Conservation (phyloP, 1,284 basidiomycete species). For the Lentinula novae-zelandiae region DNA sequence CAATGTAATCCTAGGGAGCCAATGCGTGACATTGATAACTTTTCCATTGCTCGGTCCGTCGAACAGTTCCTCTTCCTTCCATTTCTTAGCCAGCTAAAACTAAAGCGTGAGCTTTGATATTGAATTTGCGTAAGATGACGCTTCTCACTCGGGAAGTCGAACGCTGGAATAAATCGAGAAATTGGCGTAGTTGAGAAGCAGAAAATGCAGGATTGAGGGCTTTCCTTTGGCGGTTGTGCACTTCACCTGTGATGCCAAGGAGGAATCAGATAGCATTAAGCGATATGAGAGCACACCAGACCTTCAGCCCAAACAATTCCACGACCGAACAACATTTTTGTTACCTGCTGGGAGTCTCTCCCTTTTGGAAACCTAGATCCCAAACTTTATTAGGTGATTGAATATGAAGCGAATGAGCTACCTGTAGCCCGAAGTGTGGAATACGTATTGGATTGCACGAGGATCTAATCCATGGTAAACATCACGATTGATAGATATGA, state of each 20-base stretch:
- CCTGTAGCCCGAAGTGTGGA: constrained; percentile 9
- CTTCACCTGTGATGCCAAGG: constrained; percentile 2
- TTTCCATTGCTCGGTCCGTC: neutral
- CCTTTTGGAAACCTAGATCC: constrained; percentile 10
- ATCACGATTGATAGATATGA: neutral
- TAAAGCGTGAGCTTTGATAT: neutral
- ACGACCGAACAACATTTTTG: constrained; percentile 9
- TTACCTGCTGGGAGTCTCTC: neutral
- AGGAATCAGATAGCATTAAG: neutral
- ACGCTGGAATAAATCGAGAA: constrained; percentile 14
- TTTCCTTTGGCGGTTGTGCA: constrained; percentile 18
- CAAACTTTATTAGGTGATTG: neutral
- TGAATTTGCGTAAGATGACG: no score
- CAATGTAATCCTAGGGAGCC: constrained; percentile 10
- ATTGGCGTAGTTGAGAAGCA: constrained; percentile 11
- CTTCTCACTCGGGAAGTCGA: constrained; percentile 8
- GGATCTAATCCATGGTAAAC: neutral
- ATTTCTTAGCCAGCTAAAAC: constrained; percentile 8
- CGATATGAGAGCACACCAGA: neutral
- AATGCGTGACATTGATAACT: constrained; percentile 4
- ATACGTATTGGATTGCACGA: constrained; percentile 3
- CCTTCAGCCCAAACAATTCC: constrained; percentile 14
- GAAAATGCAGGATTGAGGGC: constrained; percentile 21
- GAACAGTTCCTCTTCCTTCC: neutral
- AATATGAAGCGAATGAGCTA: neutral